Base-by-base conservation (phyloP, 2,329 filamentous ascomycete genomes). In the Aspergillus thermomutatus region DNA sequence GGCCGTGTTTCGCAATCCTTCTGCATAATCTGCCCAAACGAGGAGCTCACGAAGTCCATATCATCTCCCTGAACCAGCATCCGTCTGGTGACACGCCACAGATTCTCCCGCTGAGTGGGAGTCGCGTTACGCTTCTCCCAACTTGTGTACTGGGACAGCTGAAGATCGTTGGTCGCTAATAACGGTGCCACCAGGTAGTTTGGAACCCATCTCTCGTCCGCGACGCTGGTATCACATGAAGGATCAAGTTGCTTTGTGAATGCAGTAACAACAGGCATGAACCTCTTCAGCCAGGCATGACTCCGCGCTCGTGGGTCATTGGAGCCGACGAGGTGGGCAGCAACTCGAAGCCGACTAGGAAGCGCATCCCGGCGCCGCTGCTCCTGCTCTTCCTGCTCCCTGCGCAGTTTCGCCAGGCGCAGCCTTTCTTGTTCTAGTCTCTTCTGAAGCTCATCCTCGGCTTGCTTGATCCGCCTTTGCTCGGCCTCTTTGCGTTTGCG, bases 151-250 rank as follows among this genome's bases (percentile, higher is more conserved):
- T 79, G 77, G 31, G 76, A 75, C 48, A 81, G 70, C 54, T 79
- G 76, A 37, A 81, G 69, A 60, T 81, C 79, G 58, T 79, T 80
- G 8, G 77, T 79, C 37, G 75, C 78, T 52, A 81, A 69, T 46
- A 81, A 63, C 45, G 77, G 77, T 28, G 79, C 79, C 61, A 78
- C 75, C 60, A 80, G 69, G 60, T 78, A 79, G 55, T 80, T 81
- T 23, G 77, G 75, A 60, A 80, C 72, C 78, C 79, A 81, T 63
- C 71, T 70, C 56, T 81, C 79, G 26, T 76, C 69, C 17, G 72
- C 73, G 37, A 72, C 53, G 31, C 75, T 71, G 19, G 57, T 52
- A 19, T 64, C 64, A 64, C 74, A 78, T 25, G 60, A 58, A 14
- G 72, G 69, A 53, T 80, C 74, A 9, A 81, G 69, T 56, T 80